Evolutionary conservation across 2,329 filamentous ascomycete genomes (phyloP), one percentile per base, ranked within the genome.

Genomic region (Epichloe baconii): DNA sequence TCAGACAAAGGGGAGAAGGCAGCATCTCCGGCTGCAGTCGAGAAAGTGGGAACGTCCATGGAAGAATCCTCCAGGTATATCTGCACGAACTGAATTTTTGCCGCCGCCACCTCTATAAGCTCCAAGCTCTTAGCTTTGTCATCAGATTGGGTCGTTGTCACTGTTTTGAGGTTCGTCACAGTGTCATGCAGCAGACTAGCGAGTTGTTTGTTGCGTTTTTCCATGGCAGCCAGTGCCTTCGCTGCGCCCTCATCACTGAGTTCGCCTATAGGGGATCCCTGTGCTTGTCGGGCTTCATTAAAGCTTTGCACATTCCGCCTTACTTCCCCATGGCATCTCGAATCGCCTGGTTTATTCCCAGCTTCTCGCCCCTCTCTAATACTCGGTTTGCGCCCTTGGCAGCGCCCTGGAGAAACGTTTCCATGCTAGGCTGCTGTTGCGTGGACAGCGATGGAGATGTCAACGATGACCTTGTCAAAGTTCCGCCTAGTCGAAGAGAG

Each of bases 281-380:
- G 67, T 14, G 68, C 64, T 34, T 68, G 71, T 35, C 75, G 70
- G 2, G 73, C 71, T 52, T 79, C 77, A 55, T 86, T 83, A 35
- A 85, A 72, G 34, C 76, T 77, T 59, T 85, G 78, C 57, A 90
- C 79, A 57, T 88, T 89, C 59, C 85, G 85, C 53, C 79, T 79
- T 47, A 91, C 84, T 66, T 94, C 88, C 82, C 83, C 61, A 93
- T 78, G 17, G 87, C 86, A 57, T 87, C 86, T n/a, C 87, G 78
- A 6, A 93, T 80, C 0, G 83, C 86, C 64, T 86, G 84, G 61
- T 88, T 89, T 51, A 93, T 84, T 6, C 86, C 86, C 55, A 89
- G 80, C 60, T 81, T 84, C 65, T 90, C 85, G 49, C 86, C 78
- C 35, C 80, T 76, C 59, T 87, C 82, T 36, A 88, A 71, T 15